Conservation (phyloP, 2,329 filamentous ascomycete genomes). For the Stemphylium lycopersici region DNA sequence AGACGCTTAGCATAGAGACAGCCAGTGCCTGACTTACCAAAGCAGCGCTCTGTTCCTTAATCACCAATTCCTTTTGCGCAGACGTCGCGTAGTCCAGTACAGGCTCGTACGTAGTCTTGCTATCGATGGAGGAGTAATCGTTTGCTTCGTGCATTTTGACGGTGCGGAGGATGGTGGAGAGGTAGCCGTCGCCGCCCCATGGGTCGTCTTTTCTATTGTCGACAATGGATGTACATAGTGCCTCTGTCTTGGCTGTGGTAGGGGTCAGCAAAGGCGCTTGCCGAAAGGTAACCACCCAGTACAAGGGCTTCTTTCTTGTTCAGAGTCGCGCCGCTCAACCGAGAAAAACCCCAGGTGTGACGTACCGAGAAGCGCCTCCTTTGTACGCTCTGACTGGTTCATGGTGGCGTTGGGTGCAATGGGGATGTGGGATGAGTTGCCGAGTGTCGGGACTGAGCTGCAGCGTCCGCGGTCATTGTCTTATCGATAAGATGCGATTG, state of each 20-base stretch:
- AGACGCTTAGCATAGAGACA: not conserved
- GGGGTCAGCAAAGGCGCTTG: not conserved
- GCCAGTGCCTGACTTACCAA: conserved; percentile 52
- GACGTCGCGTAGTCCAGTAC: conserved; percentile 61
- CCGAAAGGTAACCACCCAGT: not conserved
- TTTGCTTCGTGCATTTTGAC: conserved; percentile 55
- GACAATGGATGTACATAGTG: conserved; percentile 50
- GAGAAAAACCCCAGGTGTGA: not conserved
- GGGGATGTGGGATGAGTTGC: conserved; percentile 2
- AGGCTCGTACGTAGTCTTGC: conserved; percentile 11
- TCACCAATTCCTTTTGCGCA: conserved; percentile 63
- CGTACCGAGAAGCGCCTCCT: conserved; percentile 49
- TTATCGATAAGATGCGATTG: conserved; percentile 9
- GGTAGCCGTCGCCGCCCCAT: conserved; percentile 44
- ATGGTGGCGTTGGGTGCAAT: conserved; percentile 29
- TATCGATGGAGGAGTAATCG: conserved; percentile 17
- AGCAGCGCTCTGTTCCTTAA: conserved; percentile 64
- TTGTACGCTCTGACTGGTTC: conserved; percentile 51
- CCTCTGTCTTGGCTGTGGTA: conserved; percentile 47
- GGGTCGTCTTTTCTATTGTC: conserved; percentile 51
- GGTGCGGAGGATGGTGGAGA: conserved; percentile 61
- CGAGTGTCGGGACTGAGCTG: conserved; percentile 3
- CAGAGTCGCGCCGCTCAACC: not conserved
- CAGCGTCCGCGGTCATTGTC: not conserved
- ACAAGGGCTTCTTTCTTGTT: not conserved